These are phyloP conservation scores for Pythium myriotylum DNA, from an alignment of 352 stramenopile species.

Conservation along the genomic window DNA sequence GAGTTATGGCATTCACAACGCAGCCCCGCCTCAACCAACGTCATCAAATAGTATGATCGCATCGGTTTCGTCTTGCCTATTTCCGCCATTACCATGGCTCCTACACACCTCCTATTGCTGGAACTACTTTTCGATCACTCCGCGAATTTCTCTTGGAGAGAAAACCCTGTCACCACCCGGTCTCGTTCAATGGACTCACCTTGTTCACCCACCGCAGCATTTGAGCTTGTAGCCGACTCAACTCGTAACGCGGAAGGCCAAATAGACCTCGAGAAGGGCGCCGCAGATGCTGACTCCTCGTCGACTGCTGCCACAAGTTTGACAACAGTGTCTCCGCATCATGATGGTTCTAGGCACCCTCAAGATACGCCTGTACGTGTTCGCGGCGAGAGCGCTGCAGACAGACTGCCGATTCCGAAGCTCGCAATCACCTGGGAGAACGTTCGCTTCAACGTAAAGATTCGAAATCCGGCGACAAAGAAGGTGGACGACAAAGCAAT, in stretches of 20 bases:
- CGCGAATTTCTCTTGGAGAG: neutral
- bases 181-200: conserved; percentile 21
- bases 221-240: conserved; percentile 23
- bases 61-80: too few species aligned
- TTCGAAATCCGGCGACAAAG: conserved; percentile 30
- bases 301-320: conserved; percentile 21
- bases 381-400: conserved; percentile 1
- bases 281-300: conserved; percentile 11
- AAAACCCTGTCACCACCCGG: too few species aligned
- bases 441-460: conserved; percentile 34
- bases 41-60: too few species aligned
- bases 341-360: neutral
- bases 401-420: conserved; percentile 32
- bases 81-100: too few species aligned
- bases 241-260: conserved; percentile 8
- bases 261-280: conserved; percentile 9
- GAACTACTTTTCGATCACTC: neutral
- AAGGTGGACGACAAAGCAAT: conserved; percentile 41
- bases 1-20: too few species aligned
- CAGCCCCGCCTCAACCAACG: too few species aligned
- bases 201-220: conserved; percentile 17
- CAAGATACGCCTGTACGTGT: conserved; percentile 15
- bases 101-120: too few species aligned
- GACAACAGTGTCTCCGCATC: conserved; percentile 1
- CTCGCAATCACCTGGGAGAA: conserved; percentile 30